Evolutionary conservation across 345 rosid genomes (phyloP).

Genomic region (Heritiera fomes): DNA sequence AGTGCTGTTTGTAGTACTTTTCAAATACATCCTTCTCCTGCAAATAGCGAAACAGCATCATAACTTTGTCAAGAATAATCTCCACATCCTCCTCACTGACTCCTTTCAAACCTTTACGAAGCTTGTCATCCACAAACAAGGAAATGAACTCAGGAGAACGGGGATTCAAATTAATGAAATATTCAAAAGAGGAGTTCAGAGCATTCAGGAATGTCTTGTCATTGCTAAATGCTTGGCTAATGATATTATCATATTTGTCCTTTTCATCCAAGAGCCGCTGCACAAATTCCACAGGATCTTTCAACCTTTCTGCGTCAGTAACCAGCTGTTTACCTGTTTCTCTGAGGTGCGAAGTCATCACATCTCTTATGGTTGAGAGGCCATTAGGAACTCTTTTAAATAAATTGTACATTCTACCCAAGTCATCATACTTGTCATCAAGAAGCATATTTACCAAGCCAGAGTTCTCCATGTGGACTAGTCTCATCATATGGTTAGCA

Average conservation of each 20-base stretch:
- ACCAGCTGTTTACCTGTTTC: constrained; percentile 92
- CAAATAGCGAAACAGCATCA: constrained; percentile 98
- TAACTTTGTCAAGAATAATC: constrained; percentile 89
- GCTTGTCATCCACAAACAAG: constrained; percentile 90
- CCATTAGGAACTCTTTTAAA: constrained; percentile 84
- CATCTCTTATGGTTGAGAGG: constrained; percentile 73
- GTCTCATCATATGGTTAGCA: constrained; percentile 92
- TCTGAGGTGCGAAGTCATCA: constrained; percentile 90
- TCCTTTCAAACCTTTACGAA: constrained; percentile 90
- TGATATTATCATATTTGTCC: constrained; percentile 83
- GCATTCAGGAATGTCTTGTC: constrained; percentile 98
- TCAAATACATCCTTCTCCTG: constrained; percentile 98
- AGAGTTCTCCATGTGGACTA: constrained; percentile 98
- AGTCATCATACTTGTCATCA: constrained; percentile 85
- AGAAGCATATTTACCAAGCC: constrained; percentile 95
- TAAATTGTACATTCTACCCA: constrained; percentile 87
- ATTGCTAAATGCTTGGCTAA: constrained; percentile 66
- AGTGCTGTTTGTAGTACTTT: constrained; percentile 97
- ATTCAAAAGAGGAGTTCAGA: constrained; percentile 87
- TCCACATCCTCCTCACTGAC: constrained; percentile 93
- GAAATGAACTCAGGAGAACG: constrained; percentile 98
- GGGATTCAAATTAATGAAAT: constrained; percentile 82
- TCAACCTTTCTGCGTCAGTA: constrained; percentile 87
- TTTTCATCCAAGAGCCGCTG: constrained; percentile 90
- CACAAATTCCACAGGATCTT: constrained; percentile 96